Base-by-base conservation (phyloP, 1,284 basidiomycete genomes). In the Fistulinella staudtii region DNA sequence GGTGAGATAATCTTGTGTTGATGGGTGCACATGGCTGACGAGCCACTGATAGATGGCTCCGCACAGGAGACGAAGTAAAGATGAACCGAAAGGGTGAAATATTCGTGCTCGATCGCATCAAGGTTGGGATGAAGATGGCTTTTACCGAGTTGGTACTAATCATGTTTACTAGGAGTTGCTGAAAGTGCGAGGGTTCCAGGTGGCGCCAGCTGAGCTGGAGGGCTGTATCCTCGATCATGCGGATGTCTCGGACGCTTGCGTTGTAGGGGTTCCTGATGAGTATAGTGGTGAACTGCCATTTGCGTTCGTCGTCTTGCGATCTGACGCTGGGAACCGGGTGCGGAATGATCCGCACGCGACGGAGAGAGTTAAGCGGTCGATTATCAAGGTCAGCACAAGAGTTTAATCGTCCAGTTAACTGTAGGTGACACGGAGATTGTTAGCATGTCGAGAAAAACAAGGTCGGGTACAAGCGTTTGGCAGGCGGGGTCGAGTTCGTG, bases 271-370 rank as follows among this genome's bases (percentile, higher is more conserved):
- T 3, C 76, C 75, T 0, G 85, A 93, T 57, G 86, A 90, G 13
- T 86, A 82, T 53, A 84, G 77, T 38, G 89, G 89, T 28, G 89
- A 93, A 57, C 56, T 88, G 4, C 89, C 90, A 0, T 61, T 85
- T 36, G 86, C 85, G 1, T 90, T 79, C 55, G 69, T 90, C n/a
- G 79, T 82, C 2, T 71, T 80, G 8, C 70, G 69, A 41, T 60
- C 69, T 3, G 61, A 66, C 5, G 74, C 77, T 0, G 60, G 62
- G 15, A 63, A 65, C 40, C 69, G 72, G 14, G 63, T 73, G 15
- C 53, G 53, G 18, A 17, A 33, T 10, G 64, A 70, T 49, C 53
- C 69, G 5, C 35, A 40, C 0, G 71, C 68, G 11, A 65, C 55
- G 3, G 64, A 66, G n/a, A 61, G 60, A 49, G 61, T 77, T 29